Conservation (phyloP, 2,329 filamentous ascomycete genomes). For the Trichoderma hamatum region DNA sequence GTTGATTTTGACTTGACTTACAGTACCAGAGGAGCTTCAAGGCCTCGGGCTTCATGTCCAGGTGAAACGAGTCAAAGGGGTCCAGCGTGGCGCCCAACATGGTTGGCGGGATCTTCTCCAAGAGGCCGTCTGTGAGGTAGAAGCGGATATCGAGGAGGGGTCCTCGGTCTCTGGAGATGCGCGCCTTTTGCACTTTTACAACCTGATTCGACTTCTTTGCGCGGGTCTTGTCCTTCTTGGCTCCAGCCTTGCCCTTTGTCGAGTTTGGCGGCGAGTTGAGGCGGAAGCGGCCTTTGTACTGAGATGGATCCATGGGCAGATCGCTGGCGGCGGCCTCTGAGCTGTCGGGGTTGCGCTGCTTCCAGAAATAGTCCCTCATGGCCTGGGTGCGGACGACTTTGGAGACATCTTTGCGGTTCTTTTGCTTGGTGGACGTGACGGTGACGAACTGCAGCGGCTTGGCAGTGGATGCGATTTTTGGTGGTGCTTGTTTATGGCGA, state of each 20-base stretch:
- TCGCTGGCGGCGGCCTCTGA: neutral
- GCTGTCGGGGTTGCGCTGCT: neutral
- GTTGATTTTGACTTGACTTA: neutral
- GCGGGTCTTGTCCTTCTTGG: neutral
- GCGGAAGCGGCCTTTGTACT: constrained; percentile 21
- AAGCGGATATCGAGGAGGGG: neutral
- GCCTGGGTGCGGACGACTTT: constrained; percentile 19
- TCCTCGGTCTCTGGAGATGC: neutral
- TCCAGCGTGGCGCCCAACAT: constrained; percentile 5
- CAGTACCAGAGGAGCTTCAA: constrained; percentile 16
- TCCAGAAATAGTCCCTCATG: constrained; percentile 22
- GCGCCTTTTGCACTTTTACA: neutral
- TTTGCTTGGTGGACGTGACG: neutral
- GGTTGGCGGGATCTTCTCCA: neutral
- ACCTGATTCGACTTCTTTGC: neutral
- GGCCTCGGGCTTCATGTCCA: constrained; percentile 1
- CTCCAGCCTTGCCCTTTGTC: neutral
- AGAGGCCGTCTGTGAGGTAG: neutral
- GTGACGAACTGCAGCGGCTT: constrained; percentile 14
- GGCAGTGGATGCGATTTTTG: neutral
- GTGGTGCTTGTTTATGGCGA: neutral
- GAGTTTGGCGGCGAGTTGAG: neutral
- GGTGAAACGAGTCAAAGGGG: neutral
- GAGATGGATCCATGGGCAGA: neutral
- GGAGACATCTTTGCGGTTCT: constrained; percentile 1